Evolutionary conservation across 2,329 filamentous ascomycete species (phyloP).

Genomic region (Paraphaeosphaeria sporulosa): DNA sequence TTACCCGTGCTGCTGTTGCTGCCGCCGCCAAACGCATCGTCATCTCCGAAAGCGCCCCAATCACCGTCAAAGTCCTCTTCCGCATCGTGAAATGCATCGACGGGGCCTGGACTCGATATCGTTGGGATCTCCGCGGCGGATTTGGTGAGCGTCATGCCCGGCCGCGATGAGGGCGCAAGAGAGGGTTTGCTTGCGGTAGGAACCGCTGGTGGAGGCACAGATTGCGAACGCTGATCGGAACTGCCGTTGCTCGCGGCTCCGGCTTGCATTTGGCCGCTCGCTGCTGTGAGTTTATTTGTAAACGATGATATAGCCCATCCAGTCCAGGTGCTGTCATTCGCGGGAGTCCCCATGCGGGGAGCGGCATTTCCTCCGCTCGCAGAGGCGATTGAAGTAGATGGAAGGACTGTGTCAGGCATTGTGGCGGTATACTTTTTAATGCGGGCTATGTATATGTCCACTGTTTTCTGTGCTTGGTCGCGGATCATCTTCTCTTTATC

Average conservation of each 20-base stretch:
- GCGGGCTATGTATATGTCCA: constrained; percentile 84
- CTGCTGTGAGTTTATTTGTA: constrained; percentile 88
- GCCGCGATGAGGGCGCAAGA: constrained; percentile 54
- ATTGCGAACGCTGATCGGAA: constrained; percentile 57
- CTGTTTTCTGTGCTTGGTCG: constrained; percentile 87
- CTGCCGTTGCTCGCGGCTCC: constrained; percentile 52
- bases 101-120: constrained; percentile 51
- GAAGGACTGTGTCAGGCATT: constrained; percentile 82
- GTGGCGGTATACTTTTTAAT: constrained; percentile 78
- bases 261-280: constrained; percentile 84
- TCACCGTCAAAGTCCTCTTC: constrained; percentile 71
- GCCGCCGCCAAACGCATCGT: constrained; percentile 43
- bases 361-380: constrained; percentile 51
- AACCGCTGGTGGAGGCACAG: constrained; percentile 53
- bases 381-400: constrained; percentile 64
- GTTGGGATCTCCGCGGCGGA: constrained; percentile 38
- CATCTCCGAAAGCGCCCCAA: constrained; percentile 75
- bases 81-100: constrained; percentile 58
- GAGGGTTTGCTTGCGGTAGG: constrained; percentile 60
- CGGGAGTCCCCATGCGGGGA: constrained; percentile 82
- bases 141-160: constrained; percentile 40
- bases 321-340: constrained; percentile 77
- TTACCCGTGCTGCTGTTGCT: constrained; percentile 3
- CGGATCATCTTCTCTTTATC: constrained; percentile 96
- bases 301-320: constrained; percentile 99